Percentiles rank a stretch among this genome's conserved stretches.
phyloP scores from a whole-genome alignment of 495 filamentous ascomycete genomes.

The Penicillium ucsense region DNA sequence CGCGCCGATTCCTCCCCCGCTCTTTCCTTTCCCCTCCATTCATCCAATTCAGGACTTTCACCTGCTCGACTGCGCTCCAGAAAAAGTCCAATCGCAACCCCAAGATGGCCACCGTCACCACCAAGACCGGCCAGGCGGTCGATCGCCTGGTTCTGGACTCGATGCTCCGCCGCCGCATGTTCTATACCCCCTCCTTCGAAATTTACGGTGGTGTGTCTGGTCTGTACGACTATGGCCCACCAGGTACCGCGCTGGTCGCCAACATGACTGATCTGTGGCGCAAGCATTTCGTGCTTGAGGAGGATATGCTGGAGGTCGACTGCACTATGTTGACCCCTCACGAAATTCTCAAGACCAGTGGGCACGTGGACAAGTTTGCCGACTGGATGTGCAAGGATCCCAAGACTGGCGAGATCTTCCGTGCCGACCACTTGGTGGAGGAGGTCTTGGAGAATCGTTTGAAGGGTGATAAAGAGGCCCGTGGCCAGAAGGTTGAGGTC shows the following conservation, averaged over 20 bases:
- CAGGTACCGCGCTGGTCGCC: slow-evolving; percentile 67
- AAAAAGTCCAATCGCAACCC: slow-evolving; percentile 23
- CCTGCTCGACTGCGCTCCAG: slow-evolving; percentile 13
- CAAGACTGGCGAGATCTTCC: slow-evolving; percentile 91
- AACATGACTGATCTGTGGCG: slow-evolving; percentile 89
- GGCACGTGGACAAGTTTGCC: slow-evolving; percentile 95
- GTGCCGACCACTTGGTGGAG: slow-evolving; percentile 92
- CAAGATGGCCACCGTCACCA: slow-evolving; percentile 56
- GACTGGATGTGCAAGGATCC: slow-evolving; percentile 99
- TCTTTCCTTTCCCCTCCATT: slow-evolving; percentile 30
- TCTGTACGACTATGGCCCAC: slow-evolving; percentile 79
- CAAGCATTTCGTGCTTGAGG: slow-evolving; percentile 83
- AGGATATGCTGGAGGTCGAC: slow-evolving; percentile 87
- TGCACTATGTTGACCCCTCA: slow-evolving; percentile 78
- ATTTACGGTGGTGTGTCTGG: slow-evolving; percentile 83
- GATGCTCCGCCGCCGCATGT: slow-evolving; percentile 76
- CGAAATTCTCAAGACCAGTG: slow-evolving; percentile 88
- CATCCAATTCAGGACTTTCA: slow-evolving; percentile 17
- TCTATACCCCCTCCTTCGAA: slow-evolving; percentile 93
- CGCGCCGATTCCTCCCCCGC: slow-evolving; percentile 27
- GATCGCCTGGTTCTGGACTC: slow-evolving; percentile 73
- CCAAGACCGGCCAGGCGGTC: slow-evolving; percentile 79
- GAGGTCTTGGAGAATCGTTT: slow-evolving; percentile 78
- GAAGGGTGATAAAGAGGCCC: slow-evolving; percentile 70
- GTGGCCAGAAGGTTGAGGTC: slow-evolving; percentile 58